Base-by-base conservation (phyloP, 192 early-diverging fungal species). In the Backusella circina region DNA sequence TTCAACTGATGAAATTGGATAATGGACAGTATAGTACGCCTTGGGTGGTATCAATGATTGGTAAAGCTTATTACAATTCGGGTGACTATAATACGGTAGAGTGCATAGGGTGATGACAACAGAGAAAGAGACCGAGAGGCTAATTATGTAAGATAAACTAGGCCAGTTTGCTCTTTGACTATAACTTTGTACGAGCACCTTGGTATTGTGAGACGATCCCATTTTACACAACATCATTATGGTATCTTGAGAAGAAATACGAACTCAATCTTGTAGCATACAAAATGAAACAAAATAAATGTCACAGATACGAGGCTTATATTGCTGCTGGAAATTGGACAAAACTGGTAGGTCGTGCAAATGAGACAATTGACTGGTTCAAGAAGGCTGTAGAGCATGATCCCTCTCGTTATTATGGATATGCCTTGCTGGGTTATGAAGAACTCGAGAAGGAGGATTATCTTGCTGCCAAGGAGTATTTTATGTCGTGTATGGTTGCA, bases 241-340 rank as follows among this genome's bases (percentile, higher is more conserved):
- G 75, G 72, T 81, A 77, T 30, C 28, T 81, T 5, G 72, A 77
- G 33, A 81, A 77, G 23, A 72, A 74, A 65, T 16, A 47, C 31
- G 79, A 77, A 38, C n/a, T 81, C 16, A 81, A 81, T 36, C 39
- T 81, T 31, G 35, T 81, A 5, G 79, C 79, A 0, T 81, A 70
- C 21, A 76, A 77, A 61, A 74, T 81, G 75, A 76, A 77, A 18
- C 32, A 69, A 2, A 81, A 81, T n/a, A 35, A 21, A 9, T 65
- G 66, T 3, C 79, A 77, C 32, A 72, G 67, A 23, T 81, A 74
- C 33, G 79, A 81, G 37, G 79, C 72, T 0, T 81, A 71, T 44
- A 74, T 81, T 57, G 79, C 75, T 31, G 79, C 75, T 5, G 79
- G 79, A 16, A 81, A 81, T 7, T 81, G 79, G 79, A 65, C 75